Conservation (phyloP, 352 stramenopile species). For the Globisporangium okanoganense region DNA sequence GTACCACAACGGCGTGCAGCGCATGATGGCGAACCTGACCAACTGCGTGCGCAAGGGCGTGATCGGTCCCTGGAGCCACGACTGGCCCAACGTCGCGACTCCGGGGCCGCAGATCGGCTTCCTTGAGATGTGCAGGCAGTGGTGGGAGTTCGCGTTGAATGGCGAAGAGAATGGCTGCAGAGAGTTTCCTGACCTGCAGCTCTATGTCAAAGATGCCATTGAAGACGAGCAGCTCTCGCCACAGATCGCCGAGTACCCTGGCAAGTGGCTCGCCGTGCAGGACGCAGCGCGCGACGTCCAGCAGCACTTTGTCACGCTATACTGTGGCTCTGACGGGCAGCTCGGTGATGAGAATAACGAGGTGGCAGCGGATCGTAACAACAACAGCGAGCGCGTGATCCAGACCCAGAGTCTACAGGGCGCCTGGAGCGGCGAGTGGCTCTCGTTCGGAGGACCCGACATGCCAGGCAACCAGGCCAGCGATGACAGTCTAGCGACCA, state of each 20-base stretch:
- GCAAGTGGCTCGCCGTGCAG: constrained; percentile 35
- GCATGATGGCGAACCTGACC: constrained; percentile 33
- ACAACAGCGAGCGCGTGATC: constrained; percentile 16
- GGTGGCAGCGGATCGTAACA: neutral
- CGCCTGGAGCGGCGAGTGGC: constrained; percentile 46
- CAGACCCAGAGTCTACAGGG: constrained; percentile 32
- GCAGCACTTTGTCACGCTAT: constrained; percentile 31
- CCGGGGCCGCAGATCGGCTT: constrained; percentile 43
- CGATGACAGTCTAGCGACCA: constrained; percentile 32
- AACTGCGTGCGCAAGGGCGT: constrained; percentile 36
- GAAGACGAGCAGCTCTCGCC: constrained; percentile 21
- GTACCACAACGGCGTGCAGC: constrained; percentile 45
- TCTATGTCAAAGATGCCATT: constrained; percentile 44
- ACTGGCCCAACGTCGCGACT: constrained; percentile 43
- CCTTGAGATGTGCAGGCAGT: constrained; percentile 42
- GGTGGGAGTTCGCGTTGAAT: constrained; percentile 42
- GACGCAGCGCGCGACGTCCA: constrained; percentile 23
- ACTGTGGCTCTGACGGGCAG: constrained; percentile 17
- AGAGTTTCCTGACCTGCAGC: constrained; percentile 34
- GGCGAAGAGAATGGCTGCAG: constrained; percentile 19
- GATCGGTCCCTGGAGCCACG: constrained; percentile 49
- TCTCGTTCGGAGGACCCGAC: constrained; percentile 45
- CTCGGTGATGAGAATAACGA: neutral
- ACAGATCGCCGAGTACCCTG: constrained; percentile 36
- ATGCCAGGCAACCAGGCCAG: constrained; percentile 40